Evolutionary conservation across 1,284 basidiomycete genomes (phyloP).

Genomic region (Pholiota adiposa): DNA sequence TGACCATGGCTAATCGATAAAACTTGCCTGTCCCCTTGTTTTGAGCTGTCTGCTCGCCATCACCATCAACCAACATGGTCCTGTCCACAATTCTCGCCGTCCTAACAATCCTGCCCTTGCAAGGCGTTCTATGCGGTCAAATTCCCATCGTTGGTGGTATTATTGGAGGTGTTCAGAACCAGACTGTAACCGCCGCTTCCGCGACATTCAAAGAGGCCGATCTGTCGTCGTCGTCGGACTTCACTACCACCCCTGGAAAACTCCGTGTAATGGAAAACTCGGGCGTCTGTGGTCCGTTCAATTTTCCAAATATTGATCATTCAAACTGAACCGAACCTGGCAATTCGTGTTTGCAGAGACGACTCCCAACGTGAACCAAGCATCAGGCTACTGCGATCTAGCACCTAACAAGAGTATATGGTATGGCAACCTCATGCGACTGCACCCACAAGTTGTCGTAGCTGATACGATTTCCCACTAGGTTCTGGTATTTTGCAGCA

Average conservation of each 20-base stretch:
- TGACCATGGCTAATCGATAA: no score
- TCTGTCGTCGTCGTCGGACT: conserved; percentile 14
- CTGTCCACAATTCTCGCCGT: conserved; percentile 5
- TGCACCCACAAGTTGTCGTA: background rate
- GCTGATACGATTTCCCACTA: conserved; percentile 23
- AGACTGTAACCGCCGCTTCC: conserved; percentile 17
- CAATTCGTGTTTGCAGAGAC: conserved; percentile 52
- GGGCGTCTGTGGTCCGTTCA: conserved; percentile 49
- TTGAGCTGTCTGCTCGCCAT: no score
- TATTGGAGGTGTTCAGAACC: conserved; percentile 48
- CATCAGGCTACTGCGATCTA: conserved; percentile 69
- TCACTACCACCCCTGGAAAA: conserved; percentile 49
- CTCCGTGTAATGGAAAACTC: conserved; percentile 59
- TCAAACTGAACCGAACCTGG: no score
- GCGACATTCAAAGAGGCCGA: conserved; percentile 10
- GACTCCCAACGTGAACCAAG: conserved; percentile 66
- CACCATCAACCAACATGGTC: conserved; percentile 7
- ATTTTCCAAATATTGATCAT: background rate
- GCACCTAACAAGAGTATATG: conserved; percentile 61
- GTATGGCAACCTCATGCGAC: conserved; percentile 36
- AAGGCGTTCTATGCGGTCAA: conserved; percentile 33
- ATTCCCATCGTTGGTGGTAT: conserved; percentile 49
- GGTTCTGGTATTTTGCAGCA: conserved; percentile 78
- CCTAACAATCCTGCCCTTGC: conserved; percentile 11
- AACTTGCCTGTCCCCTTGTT: no score